A percentile compares a stretch with the other conserved stretches of the same genome.
These are phyloP conservation scores for Euphrasia arctica DNA, from an alignment of 305 asterid species.

Conservation along the genomic window DNA sequence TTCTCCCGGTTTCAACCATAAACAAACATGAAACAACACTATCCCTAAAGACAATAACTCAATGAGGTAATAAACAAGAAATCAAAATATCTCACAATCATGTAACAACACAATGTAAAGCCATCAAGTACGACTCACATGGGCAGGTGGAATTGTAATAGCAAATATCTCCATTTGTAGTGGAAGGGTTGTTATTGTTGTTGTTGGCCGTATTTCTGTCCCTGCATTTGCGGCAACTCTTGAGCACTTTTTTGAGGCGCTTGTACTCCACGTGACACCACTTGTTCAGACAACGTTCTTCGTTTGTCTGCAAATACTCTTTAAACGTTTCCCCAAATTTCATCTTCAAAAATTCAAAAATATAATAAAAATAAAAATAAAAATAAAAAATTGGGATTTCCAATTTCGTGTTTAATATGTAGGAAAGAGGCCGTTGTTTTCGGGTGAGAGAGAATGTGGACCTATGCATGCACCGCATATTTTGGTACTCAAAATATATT, in stretches of 20 bases:
- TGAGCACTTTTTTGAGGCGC: conserved; percentile 75
- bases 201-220: conserved; percentile 17
- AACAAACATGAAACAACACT: no score
- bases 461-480: no score
- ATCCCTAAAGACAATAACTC: no score
- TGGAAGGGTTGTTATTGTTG: conserved; percentile 15
- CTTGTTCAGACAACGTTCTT: conserved; percentile 47
- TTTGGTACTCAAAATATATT: no score
- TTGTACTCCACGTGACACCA: conserved; percentile 73
- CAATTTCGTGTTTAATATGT: neutral
- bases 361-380: no score
- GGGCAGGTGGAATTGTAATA: conserved; percentile 45
- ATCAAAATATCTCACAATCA: no score
- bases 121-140: conserved; percentile 16
- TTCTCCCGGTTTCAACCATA: no score
- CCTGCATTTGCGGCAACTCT: conserved; percentile 57
- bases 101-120: no score
- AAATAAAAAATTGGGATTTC: neutral
- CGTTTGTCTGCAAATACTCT: conserved; percentile 62
- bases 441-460: no score
- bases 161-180: conserved; percentile 29
- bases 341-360: conserved; percentile 30
- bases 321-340: conserved; percentile 78
- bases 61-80: no score
- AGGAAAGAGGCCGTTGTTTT: neutral